Evolutionary conservation across 73 alveolate species (phyloP).

Genomic region (Paramecium sexaurelia): DNA sequence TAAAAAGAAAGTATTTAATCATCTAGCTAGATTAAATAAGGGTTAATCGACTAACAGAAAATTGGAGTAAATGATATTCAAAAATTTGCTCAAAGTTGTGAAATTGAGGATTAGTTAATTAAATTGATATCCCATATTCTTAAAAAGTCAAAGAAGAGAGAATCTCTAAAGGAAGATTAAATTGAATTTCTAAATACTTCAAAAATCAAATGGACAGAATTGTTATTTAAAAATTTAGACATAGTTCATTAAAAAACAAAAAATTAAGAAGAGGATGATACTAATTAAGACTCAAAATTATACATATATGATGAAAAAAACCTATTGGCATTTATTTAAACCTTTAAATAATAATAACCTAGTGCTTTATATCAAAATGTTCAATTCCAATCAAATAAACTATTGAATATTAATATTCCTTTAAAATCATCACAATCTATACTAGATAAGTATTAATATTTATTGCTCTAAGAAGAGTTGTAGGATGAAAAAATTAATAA

Average conservation of each 20-base stretch:
- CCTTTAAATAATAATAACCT: not conserved
- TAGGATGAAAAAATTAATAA: not conserved
- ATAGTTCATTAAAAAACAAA: constrained; percentile 3
- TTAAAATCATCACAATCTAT: not conserved
- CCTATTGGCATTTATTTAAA: not conserved
- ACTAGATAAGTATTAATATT: not conserved
- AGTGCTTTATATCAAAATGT: not conserved
- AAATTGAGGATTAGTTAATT: not conserved
- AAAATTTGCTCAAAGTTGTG: constrained; percentile 18
- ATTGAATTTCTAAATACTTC: not conserved
- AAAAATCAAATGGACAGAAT: constrained; percentile 28
- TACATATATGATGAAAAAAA: constrained; percentile 30
- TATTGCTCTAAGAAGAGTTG: not conserved
- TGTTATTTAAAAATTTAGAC: constrained; percentile 41
- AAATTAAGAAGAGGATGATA: constrained; percentile 40
- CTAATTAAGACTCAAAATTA: not conserved
- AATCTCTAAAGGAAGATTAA: constrained; percentile 5
- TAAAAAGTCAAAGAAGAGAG: constrained; percentile 4
- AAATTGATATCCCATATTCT: not conserved
- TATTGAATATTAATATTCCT: not conserved
- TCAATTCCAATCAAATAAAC: not conserved
- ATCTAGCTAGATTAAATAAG: not conserved
- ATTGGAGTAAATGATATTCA: not conserved
- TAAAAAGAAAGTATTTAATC: constrained; percentile 1
- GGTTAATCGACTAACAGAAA: not conserved